Conservation (phyloP, 495 filamentous ascomycete species). For the Lasiosphaeria miniovina region DNA sequence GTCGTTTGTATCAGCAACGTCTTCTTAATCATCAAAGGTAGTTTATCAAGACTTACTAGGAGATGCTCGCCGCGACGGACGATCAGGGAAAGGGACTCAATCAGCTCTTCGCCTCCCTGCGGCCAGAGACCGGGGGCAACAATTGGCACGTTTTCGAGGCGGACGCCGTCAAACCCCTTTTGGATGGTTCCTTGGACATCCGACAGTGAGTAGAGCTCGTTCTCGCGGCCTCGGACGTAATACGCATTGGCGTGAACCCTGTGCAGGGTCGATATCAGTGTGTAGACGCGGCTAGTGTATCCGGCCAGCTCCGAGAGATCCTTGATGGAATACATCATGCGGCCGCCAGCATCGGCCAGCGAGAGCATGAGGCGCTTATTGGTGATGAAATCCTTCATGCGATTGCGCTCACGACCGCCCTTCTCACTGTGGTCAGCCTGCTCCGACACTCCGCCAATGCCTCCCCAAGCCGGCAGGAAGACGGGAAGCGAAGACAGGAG, state of each 20-base stretch:
- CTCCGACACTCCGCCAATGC: conserved; percentile 69
- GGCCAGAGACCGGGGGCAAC: conserved; percentile 83
- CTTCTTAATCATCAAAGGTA: background rate
- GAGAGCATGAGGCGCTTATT: conserved; percentile 99
- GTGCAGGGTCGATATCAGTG: conserved; percentile 89
- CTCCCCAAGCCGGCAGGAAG: conserved; percentile 94
- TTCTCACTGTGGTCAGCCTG: conserved; percentile 41
- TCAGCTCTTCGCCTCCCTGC: conserved; percentile 83
- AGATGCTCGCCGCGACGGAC: conserved; percentile 89
- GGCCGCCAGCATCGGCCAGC: conserved; percentile 89
- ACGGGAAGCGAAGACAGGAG: conserved; percentile 87
- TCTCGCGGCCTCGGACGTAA: conserved; percentile 60
- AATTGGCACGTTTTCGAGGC: conserved; percentile 89
- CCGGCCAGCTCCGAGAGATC: conserved; percentile 95
- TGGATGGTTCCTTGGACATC: conserved; percentile 92
- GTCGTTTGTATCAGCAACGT: background rate
- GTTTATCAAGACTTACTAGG: conserved; percentile 42
- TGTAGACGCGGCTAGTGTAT: conserved; percentile 93
- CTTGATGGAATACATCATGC: conserved; percentile 99
- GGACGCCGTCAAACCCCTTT: conserved; percentile 89
- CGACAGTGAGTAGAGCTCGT: conserved; percentile 81
- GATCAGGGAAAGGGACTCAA: conserved; percentile 82
- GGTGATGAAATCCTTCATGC: conserved; percentile 99
- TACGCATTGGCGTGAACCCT: conserved; percentile 90
- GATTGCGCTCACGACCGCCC: conserved; percentile 65